These are phyloP conservation scores for Galeopsis tetrahit DNA, from an alignment of 257 asterid genomes.

Conservation along the genomic window DNA sequence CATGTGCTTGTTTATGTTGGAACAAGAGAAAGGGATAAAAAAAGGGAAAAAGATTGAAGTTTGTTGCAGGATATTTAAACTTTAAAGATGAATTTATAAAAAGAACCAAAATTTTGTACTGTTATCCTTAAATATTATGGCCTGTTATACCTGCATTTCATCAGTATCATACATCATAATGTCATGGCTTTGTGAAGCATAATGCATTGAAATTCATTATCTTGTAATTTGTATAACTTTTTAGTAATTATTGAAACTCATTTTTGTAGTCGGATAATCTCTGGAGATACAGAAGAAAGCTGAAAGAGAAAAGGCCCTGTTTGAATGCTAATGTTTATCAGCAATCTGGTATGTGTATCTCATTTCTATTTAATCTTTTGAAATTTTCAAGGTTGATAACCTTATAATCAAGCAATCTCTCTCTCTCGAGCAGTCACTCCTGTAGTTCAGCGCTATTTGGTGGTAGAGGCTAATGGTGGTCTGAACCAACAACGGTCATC, in stretches of 20 bases:
- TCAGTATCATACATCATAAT: too few relatives aligned
- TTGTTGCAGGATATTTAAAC: background rate
- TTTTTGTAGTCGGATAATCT: constrained; percentile 64
- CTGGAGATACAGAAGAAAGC: constrained; percentile 81
- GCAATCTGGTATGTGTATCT: constrained; percentile 40
- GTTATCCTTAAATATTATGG: constrained; percentile 4
- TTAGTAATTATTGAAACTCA: constrained; percentile 24
- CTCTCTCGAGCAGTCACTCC: constrained; percentile 40
- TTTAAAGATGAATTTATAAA: background rate
- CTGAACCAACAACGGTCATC: constrained; percentile 92
- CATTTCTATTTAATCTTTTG: constrained; percentile 18
- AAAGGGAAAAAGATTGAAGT: background rate
- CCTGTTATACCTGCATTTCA: background rate
- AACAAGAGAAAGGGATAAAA: background rate
- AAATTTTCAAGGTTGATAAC: constrained; percentile 2
- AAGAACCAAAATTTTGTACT: constrained; percentile 3
- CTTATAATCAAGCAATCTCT: constrained; percentile 14
- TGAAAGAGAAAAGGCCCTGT: constrained; percentile 66
- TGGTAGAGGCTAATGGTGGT: constrained; percentile 92
- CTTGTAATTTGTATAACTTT: constrained; percentile 1
- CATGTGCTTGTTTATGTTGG: constrained; percentile 22
- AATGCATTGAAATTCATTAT: constrained; percentile 13
- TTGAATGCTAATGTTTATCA: constrained; percentile 42
- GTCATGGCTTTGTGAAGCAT: background rate
- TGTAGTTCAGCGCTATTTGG: constrained; percentile 50